Base-by-base conservation (phyloP, 768 basidiomycete genomes). In the Pleurotus giganteus region DNA sequence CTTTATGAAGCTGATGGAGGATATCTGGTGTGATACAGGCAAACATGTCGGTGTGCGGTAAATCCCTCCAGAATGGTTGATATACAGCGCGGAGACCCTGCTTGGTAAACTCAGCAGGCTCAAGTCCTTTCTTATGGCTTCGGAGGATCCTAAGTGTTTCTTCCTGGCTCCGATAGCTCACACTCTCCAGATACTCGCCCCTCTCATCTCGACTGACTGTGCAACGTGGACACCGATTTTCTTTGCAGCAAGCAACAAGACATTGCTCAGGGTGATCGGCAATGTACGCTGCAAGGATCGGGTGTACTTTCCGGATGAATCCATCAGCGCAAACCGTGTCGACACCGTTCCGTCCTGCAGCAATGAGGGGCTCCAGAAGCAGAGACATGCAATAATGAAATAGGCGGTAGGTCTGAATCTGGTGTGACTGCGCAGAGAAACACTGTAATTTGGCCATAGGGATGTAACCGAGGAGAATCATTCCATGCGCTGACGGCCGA, bases 1-100 rank as follows among this genome's bases (percentile, higher is more conserved):
- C 79, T 57, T 81, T 74, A 61, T 79, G 70, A 0, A 81, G 63
- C 58, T 79, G 76, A 58, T 79, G 77, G 13, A 80, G 71, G 23
- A 78, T 39, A 64, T 78, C 65, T 13, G 72, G 69, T 0, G 71
- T 74, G 27, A 81, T 56, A n/a, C 56, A 66, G 0, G 28, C 0
- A 58, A 72, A 75, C 34, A 79, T 78, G 53, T 78, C 57, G 53
- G 56, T 56, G 57, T 70, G 61, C 0, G 73, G 75, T 11, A 79
- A 58, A 37, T 74, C 58, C 1, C 41, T 43, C 77, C 77, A 79
- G 58, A 77, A 79, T 13, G 75, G 78, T 1, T 43, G 17, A 15
- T 21, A 54, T 11, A 55, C 28, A 8, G 15, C 21, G 11, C 42
- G 12, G 4, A 55, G 12, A 4, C 32, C 26, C 24, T 54, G 12